Conservation (phyloP, 805 yeast species). For the Kazachstania kunashirensis region DNA sequence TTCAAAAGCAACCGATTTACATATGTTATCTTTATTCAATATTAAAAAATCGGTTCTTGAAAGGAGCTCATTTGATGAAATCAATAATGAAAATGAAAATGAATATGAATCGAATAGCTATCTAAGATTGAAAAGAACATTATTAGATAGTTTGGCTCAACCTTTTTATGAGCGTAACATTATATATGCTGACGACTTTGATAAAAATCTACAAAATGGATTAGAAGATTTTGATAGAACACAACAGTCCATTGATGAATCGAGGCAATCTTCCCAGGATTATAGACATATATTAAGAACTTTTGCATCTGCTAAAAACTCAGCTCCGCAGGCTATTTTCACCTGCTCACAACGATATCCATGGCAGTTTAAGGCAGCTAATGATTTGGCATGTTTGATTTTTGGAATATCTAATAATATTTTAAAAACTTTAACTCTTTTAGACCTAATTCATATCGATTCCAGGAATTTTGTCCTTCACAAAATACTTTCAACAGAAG, state of each 20-base stretch:
- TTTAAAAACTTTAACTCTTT: constrained; percentile 50
- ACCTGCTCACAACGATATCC: constrained; percentile 69
- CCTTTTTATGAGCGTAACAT: constrained; percentile 27
- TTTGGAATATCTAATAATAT: constrained; percentile 69
- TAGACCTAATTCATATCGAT: constrained; percentile 72
- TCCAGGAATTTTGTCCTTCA: constrained; percentile 60
- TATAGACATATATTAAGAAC: constrained; percentile 48
- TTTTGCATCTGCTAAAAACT: constrained; percentile 57
- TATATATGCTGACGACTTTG: constrained; percentile 14
- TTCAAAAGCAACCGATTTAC: constrained; percentile 25
- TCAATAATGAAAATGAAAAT: neutral
- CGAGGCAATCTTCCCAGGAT: constrained; percentile 15
- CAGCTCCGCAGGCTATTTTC: constrained; percentile 74
- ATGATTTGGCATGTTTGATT: constrained; percentile 80
- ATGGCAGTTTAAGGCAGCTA: constrained; percentile 74
- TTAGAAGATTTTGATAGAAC: constrained; percentile 7
- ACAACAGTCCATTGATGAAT: constrained; percentile 2
- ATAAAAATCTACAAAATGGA: constrained; percentile 31
- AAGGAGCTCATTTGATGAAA: neutral
- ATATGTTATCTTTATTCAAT: constrained; percentile 27
- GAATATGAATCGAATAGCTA: constrained; percentile 6
- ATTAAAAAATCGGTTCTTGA: constrained; percentile 25
- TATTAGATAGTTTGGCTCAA: constrained; percentile 28
- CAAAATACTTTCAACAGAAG: constrained; percentile 35
- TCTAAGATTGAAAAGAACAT: constrained; percentile 17